A percentile compares a stretch with the other conserved stretches of the same genome.
These are phyloP conservation scores for Yamadazyma kanchanaburiensis DNA, from an alignment of 1,139 yeast genomes.

Conservation along the genomic window DNA sequence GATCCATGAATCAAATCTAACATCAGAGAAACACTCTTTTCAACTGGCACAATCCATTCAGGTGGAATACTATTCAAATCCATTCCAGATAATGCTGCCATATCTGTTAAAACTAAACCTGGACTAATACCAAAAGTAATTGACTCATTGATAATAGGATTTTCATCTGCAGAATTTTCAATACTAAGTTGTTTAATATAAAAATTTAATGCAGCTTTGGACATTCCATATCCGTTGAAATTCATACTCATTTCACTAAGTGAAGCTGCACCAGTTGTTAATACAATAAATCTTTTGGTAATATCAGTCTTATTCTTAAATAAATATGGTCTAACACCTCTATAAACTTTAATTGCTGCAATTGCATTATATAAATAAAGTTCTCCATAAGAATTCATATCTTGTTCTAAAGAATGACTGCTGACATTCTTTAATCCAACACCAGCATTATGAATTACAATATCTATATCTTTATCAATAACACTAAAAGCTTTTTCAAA, in stretches of 20 bases:
- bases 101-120: constrained; percentile 27
- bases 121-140: constrained; percentile 20
- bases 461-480: constrained; percentile 4
- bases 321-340: constrained; percentile 8
- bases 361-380: constrained; percentile 11
- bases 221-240: constrained; percentile 2
- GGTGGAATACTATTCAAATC: background rate
- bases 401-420: constrained; percentile 6
- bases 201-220: constrained; percentile 8
- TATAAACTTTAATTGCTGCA: constrained; percentile 10
- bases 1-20: background rate
- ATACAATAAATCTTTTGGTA: constrained; percentile 7
- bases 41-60: background rate
- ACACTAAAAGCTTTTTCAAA: no score
- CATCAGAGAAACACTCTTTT: constrained; percentile 1
- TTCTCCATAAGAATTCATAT: constrained; percentile 13
- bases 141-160: constrained; percentile 15
- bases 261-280: constrained; percentile 17
- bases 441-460: no score
- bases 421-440: constrained; percentile 1
- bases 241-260: constrained; percentile 6
- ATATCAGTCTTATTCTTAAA: constrained; percentile 7
- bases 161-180: constrained; percentile 28
- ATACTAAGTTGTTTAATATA: constrained; percentile 4
- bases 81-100: constrained; percentile 3